Percentiles rank a stretch among this genome's conserved stretches.
These are phyloP conservation scores for Epicoccum nigrum DNA, from an alignment of 2,329 filamentous ascomycete genomes.

Conservation along the genomic window DNA sequence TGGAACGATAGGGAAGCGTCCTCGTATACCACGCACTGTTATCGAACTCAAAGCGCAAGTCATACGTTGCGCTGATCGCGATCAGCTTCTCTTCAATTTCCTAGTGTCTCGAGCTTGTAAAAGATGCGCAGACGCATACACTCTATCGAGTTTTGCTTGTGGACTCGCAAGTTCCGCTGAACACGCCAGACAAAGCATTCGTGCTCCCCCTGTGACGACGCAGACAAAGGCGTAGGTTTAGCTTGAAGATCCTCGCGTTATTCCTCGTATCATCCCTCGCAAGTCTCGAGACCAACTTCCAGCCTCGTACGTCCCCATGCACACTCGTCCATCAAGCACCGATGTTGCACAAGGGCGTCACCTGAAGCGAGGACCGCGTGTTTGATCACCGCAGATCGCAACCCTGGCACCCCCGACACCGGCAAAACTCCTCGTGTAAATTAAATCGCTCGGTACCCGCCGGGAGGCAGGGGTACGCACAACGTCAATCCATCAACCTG, in stretches of 20 bases:
- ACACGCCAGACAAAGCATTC: no score
- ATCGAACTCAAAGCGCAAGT: background rate
- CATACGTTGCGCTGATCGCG: background rate
- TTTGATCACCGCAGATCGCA: constrained; percentile 17
- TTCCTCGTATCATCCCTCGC: no score
- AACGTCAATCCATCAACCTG: constrained; percentile 7
- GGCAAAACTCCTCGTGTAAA: constrained; percentile 17
- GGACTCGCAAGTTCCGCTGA: no score
- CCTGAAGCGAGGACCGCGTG: constrained; percentile 11
- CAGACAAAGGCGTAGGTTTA: no score
- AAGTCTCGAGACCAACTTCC: background rate
- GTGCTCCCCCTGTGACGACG: no score
- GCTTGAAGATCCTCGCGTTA: no score
- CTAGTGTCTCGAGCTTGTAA: no score
- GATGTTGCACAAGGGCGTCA: constrained; percentile 2
- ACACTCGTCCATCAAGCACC: background rate
- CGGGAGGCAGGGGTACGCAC: constrained; percentile 6
- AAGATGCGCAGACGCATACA: constrained; percentile 1
- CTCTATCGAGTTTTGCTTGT: no score
- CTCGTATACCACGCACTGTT: background rate
- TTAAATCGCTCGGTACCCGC: constrained; percentile 11
- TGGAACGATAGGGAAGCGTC: background rate
- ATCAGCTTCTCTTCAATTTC: no score
- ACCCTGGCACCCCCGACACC: background rate
- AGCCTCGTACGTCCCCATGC: background rate